phyloP scores from a whole-genome alignment of 768 basidiomycete species.

The Collybia nuda region DNA sequence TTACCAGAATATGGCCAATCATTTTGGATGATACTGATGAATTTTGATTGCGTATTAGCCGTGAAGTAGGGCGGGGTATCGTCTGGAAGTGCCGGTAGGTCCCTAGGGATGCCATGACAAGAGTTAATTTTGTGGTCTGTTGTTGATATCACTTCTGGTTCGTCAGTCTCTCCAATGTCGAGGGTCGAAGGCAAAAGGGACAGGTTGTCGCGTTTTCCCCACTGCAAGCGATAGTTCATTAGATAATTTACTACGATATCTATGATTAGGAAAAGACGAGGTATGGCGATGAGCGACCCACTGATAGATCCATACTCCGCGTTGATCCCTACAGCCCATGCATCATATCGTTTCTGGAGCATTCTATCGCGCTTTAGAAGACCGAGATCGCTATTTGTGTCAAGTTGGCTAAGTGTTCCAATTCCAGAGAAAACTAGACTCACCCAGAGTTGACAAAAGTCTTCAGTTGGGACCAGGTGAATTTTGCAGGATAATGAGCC shows the following conservation, averaged over 20 bases:
- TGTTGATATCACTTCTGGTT: not conserved
- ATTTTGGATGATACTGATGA: conserved; percentile 73
- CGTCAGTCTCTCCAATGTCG: conserved; percentile 24
- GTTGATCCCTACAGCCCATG: conserved; percentile 56
- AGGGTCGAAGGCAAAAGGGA: conserved; percentile 59
- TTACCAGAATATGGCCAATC: conserved; percentile 89
- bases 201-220: conserved; percentile 69
- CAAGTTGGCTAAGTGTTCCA: not conserved
- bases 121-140: not conserved
- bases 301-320: conserved; percentile 65
- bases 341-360: conserved; percentile 67
- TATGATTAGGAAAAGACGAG: not conserved
- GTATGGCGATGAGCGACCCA: conserved; percentile 26
- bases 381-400: conserved; percentile 65
- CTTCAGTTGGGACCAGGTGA: conserved; percentile 76
- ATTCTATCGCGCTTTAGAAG: conserved; percentile 71
- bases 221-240: conserved; percentile 65
- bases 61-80: conserved; percentile 62
- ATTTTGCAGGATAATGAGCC: conserved; percentile 69
- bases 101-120: conserved; percentile 8
- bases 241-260: conserved; percentile 62
- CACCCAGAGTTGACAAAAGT: conserved; percentile 80
- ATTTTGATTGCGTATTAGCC: conserved; percentile 53
- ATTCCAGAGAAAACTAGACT: conserved; percentile 10
- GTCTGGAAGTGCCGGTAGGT: conserved; percentile 27